Base-by-base conservation (phyloP, 202 grass and related monocot species). In the Panicum virgatum region DNA sequence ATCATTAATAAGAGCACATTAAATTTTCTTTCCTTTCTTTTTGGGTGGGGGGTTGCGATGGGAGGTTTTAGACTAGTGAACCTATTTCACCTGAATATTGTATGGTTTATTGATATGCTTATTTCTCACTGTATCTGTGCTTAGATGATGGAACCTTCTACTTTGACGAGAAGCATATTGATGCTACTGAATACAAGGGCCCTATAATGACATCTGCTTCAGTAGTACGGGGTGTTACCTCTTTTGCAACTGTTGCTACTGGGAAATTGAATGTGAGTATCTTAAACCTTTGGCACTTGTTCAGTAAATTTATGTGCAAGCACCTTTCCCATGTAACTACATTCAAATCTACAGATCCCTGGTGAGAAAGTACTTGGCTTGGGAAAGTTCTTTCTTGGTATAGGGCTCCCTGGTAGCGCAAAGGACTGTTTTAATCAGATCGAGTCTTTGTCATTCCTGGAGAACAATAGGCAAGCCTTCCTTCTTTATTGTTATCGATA, bases 351-450 rank as follows among this genome's bases (percentile, higher is more conserved):
- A 73, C 76, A 99, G 97, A 94, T 99, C 77, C 91, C 91, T 60
- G 66, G 86, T 56, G 89, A 90, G 72, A 99, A 96, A 86, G 84
- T 99, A 78, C 65, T 90, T 58, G 93, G 97, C 52, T 84, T 99
- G 81, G 89, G 91, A 10, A 99, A 92, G 66, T 96, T 99, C 66
- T 96, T 99, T 79, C 97, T 99, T 50, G 89, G 87, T 62, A 90
- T 94, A 20, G 97, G 97, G 47, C 75, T 96, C 62, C 97, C 97
- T 85, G 89, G 97, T 61, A 99, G 87, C 65, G 13, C 91, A 78
- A 96, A 87, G 81, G 97, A 99, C 82, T 94, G 90, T 73, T 92
- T 94, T 90, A 89, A 99, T 84, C 97, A 99, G 86, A 96, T 99
- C 40, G 89, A 92, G 66, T 90, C 93, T 27, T 77, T 99, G 39